Conservation (phyloP, 1,139 yeast species). For the Nadsonia commutata region DNA sequence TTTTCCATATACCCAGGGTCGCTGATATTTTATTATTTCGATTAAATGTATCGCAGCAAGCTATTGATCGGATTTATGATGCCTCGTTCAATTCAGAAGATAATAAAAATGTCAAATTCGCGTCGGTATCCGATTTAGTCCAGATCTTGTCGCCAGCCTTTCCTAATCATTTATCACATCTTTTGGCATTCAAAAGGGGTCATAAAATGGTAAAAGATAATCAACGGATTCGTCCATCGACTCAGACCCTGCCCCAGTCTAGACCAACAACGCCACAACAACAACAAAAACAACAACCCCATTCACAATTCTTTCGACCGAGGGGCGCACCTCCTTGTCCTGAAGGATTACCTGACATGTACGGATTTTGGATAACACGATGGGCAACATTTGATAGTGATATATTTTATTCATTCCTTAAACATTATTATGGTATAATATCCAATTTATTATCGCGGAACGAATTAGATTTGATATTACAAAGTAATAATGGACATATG, state of each 20-base stretch:
- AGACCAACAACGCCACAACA: neutral
- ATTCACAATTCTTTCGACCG: conserved; percentile 1
- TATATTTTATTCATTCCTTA: conserved; percentile 57
- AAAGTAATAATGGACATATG: too few species aligned
- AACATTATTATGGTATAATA: conserved; percentile 39
- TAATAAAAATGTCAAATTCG: neutral
- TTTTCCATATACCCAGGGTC: conserved; percentile 44
- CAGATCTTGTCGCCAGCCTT: conserved; percentile 1
- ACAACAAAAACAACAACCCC: neutral
- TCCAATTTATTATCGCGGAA: conserved; percentile 17
- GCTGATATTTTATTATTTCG: conserved; percentile 47
- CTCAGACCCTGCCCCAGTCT: neutral
- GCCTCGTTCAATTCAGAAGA: conserved; percentile 13
- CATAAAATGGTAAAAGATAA: neutral
- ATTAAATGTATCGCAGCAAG: conserved; percentile 34
- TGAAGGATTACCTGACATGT: conserved; percentile 30
- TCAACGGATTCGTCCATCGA: too few species aligned
- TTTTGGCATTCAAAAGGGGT: conserved; percentile 2
- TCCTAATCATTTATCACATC: conserved; percentile 6
- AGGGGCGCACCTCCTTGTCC: conserved; percentile 6
- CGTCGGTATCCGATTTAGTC: too few species aligned
- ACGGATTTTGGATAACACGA: conserved; percentile 55
- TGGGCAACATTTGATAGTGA: conserved; percentile 40
- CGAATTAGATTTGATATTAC: too few species aligned
- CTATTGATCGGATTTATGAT: conserved; percentile 21